phyloP scores from a whole-genome alignment of 257 asterid genomes.

The Nicotiana otophora region DNA sequence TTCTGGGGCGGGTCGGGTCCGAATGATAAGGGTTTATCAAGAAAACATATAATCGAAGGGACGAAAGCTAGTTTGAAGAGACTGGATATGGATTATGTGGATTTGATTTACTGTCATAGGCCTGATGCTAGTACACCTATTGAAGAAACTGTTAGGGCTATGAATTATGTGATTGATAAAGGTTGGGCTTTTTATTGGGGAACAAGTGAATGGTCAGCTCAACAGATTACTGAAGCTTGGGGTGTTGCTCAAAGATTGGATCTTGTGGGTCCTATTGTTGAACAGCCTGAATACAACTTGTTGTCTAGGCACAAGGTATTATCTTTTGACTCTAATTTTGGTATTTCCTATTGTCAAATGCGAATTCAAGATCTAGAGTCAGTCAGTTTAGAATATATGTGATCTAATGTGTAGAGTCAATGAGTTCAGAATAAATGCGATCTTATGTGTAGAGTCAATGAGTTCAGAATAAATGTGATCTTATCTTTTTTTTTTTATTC shows the following conservation, averaged over 20 bases:
- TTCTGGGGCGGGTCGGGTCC: slow-evolving; percentile 99
- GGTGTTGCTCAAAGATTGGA: slow-evolving; percentile 73
- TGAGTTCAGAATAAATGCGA: too few relatives aligned
- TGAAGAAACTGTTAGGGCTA: slow-evolving; percentile 96
- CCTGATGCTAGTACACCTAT: slow-evolving; percentile 79
- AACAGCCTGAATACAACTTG: slow-evolving; percentile 95
- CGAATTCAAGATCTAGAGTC: too few relatives aligned
- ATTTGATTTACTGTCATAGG: slow-evolving; percentile 74
- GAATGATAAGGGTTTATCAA: slow-evolving; percentile 85
- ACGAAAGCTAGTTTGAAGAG: slow-evolving; percentile 69
- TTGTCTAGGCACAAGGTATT: slow-evolving; percentile 78
- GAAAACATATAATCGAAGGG: slow-evolving; percentile 89
- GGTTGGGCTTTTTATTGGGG: slow-evolving; percentile 99
- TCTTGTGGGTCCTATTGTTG: slow-evolving; percentile 91
- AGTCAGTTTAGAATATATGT: too few relatives aligned
- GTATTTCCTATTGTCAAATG: too few relatives aligned
- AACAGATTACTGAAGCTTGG: slow-evolving; percentile 99
- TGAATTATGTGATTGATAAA: slow-evolving; percentile 89
- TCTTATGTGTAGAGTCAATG: too few relatives aligned
- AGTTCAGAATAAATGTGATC: too few relatives aligned
- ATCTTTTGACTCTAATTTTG: neutral
- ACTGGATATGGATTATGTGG: slow-evolving; percentile 89
- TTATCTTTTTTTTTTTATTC: too few relatives aligned
- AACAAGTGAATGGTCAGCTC: slow-evolving; percentile 97
- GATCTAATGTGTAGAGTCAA: too few relatives aligned